Conservation (phyloP, 192 early-diverging fungal genomes). For the Spizellomyces sp. region DNA sequence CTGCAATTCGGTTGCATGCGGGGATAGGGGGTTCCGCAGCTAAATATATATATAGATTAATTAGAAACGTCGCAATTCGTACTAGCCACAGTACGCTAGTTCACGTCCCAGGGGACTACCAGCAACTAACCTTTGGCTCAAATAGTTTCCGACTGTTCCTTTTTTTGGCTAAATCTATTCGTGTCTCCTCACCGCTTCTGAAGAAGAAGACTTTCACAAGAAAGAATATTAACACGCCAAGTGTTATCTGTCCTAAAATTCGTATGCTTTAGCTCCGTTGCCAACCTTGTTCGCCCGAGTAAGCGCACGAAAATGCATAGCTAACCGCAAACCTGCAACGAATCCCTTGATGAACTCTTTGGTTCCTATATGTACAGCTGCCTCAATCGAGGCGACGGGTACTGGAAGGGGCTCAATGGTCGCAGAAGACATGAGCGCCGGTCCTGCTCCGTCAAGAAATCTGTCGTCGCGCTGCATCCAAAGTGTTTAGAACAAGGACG, state of each 20-base stretch:
- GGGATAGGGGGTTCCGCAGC: conserved; percentile 32
- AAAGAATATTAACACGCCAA: conserved; percentile 54
- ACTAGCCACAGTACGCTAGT: no score
- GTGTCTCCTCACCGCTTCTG: conserved; percentile 48
- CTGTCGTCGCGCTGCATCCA: no score
- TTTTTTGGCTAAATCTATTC: conserved; percentile 37
- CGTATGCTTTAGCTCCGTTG: background rate
- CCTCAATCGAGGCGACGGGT: conserved; percentile 39
- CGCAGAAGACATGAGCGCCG: background rate
- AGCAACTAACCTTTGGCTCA: conserved; percentile 39
- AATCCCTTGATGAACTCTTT: conserved; percentile 56
- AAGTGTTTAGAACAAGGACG: no score
- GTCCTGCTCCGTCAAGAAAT: no score
- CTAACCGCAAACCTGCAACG: conserved; percentile 36
- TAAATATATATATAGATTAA: background rate
- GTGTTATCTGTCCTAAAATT: conserved; percentile 43
- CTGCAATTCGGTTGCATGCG: conserved; percentile 47
- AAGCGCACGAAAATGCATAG: background rate
- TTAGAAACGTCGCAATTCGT: no score
- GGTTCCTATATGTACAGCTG: conserved; percentile 44
- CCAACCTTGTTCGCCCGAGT: background rate
- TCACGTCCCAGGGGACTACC: background rate
- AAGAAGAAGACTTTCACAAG: conserved; percentile 59
- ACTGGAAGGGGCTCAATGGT: conserved; percentile 15
- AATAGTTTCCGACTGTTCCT: conserved; percentile 12